phyloP scores from a whole-genome alignment of 495 filamentous ascomycete species.

The Penicillium subrubescens region DNA sequence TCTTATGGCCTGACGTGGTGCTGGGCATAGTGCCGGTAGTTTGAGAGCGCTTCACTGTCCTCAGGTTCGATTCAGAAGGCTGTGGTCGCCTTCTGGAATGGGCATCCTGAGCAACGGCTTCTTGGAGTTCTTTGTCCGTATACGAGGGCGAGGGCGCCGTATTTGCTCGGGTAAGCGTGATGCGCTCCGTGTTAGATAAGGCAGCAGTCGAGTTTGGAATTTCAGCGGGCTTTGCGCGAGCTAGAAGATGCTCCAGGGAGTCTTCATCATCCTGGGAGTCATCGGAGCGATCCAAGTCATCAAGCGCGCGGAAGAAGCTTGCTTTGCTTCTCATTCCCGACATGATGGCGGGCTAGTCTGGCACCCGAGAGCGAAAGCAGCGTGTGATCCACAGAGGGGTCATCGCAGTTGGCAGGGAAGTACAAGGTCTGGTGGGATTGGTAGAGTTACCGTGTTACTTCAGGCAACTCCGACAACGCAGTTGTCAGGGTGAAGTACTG shows the following conservation, averaged over 20 bases:
- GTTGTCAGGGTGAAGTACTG: constrained; percentile 1
- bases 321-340: constrained; percentile 32
- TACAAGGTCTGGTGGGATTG: neutral
- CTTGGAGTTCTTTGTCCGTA: neutral
- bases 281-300: constrained; percentile 47
- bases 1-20: constrained; percentile 4
- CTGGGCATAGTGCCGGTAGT: constrained; percentile 26
- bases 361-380: constrained; percentile 11
- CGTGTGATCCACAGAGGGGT: constrained; percentile 9
- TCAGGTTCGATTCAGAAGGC: neutral
- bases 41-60: constrained; percentile 9
- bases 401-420: constrained; percentile 13
- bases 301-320: constrained; percentile 50
- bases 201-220: constrained; percentile 1
- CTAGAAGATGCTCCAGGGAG: constrained; percentile 12
- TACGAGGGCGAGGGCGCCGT: constrained; percentile 19
- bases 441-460: neutral
- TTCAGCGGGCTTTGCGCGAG: neutral
- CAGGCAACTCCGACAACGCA: constrained; percentile 8
- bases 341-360: constrained; percentile 25
- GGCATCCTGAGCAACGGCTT: neutral
- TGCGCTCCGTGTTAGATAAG: neutral
- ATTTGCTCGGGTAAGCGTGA: constrained; percentile 14
- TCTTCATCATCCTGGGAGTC: constrained; percentile 25
- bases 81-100: neutral